phyloP scores from a whole-genome alignment of 2,329 filamentous ascomycete genomes.

The Aureobasidium subglaciale region DNA sequence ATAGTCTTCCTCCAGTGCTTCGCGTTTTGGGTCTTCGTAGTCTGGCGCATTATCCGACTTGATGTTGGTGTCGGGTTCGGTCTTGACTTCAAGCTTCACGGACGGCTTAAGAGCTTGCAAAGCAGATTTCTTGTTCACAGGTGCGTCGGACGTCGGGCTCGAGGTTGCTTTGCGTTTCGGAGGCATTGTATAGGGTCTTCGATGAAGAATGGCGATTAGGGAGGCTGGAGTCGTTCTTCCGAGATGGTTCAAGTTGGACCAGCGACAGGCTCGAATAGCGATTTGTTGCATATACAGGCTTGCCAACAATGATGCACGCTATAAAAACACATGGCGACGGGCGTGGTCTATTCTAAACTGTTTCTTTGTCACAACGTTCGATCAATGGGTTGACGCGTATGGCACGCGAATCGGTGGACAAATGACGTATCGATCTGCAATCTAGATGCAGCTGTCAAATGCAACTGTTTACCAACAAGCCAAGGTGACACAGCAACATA shows the following conservation, averaged over 20 bases:
- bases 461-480: too few species aligned
- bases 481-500: too few species aligned
- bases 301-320: neutral
- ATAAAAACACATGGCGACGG: neutral
- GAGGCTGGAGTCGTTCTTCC: neutral
- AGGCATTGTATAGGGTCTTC: conserved; percentile 22
- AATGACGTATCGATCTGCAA: neutral
- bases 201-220: neutral
- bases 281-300: neutral
- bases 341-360: neutral
- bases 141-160: conserved; percentile 23
- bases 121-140: conserved; percentile 18
- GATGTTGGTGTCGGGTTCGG: neutral
- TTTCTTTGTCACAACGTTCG: conserved; percentile 7
- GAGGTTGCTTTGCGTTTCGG: conserved; percentile 29
- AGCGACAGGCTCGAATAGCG: neutral
- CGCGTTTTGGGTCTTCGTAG: conserved; percentile 31
- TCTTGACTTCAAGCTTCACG: conserved; percentile 5
- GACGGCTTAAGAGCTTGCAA: neutral
- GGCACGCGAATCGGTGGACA: neutral
- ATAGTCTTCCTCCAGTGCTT: conserved; percentile 27
- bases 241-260: neutral
- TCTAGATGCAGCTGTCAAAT: too few species aligned
- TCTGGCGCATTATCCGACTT: neutral
- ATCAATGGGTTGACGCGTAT: neutral